These are phyloP conservation scores for Penicillium hordei DNA, from an alignment of 2,329 filamentous ascomycete species.

Conservation along the genomic window DNA sequence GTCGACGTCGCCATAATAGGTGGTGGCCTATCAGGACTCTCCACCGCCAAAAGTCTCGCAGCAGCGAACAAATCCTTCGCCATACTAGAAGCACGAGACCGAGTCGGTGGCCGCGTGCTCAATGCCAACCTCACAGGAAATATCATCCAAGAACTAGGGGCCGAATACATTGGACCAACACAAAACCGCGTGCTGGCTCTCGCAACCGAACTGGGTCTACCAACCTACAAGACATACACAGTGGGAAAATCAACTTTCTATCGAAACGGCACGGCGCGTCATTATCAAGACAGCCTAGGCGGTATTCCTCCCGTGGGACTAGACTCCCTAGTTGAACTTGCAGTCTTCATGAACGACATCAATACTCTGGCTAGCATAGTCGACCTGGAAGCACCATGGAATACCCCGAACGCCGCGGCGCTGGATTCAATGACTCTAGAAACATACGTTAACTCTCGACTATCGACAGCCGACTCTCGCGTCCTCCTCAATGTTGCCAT, in stretches of 20 bases:
- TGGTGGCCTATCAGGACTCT: slow-evolving; percentile 1
- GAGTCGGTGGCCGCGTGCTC: slow-evolving; percentile 20
- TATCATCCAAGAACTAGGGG: slow-evolving; percentile 26
- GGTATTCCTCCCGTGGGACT: slow-evolving; percentile 1
- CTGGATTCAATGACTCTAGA: slow-evolving; percentile 7
- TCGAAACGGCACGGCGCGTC: neutral
- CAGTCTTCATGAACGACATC: slow-evolving; percentile 3
- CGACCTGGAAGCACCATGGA: slow-evolving; percentile 4
- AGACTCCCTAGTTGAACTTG: slow-evolving; percentile 3
- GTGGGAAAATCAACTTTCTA: slow-evolving; percentile 3
- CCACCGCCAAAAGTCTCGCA: slow-evolving; percentile 9
- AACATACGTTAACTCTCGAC: neutral
- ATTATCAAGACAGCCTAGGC: neutral
- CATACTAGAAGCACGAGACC: slow-evolving; percentile 20
- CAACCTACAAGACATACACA: slow-evolving; percentile 20
- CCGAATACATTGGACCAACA: slow-evolving; percentile 28
- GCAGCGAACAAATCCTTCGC: slow-evolving; percentile 9
- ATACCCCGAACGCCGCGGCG: neutral
- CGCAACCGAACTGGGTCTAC: slow-evolving; percentile 18
- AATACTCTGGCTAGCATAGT: slow-evolving; percentile 3
- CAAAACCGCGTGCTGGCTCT: slow-evolving; percentile 25
- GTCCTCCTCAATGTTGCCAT: neutral
- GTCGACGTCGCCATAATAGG: slow-evolving; percentile 7
- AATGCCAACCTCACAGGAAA: slow-evolving; percentile 16
- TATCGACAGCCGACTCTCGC: slow-evolving; percentile 10